Conservation (phyloP, 2,329 filamentous ascomycete genomes). For the Aureobasidium sp. region DNA sequence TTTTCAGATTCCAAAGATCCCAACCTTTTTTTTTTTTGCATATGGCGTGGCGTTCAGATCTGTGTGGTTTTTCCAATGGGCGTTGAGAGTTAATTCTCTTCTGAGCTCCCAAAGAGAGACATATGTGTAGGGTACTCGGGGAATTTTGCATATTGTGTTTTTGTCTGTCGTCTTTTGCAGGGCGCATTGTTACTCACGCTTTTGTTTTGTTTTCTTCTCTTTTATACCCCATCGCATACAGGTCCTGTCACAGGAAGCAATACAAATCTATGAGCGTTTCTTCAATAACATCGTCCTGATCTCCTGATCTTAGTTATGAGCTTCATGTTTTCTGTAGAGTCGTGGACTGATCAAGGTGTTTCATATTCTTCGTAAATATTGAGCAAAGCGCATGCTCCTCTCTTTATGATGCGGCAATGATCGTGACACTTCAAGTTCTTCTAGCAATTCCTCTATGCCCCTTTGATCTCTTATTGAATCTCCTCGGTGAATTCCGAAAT, state of each 20-base stretch:
- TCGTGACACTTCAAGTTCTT: not conserved
- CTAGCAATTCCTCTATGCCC: not conserved
- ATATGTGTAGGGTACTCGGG: not conserved
- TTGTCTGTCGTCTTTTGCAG: not conserved
- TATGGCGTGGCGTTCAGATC: slow-evolving; percentile 9
- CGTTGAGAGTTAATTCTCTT: not conserved
- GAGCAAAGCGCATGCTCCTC: not conserved
- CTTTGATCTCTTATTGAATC: not conserved
- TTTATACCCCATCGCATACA: slow-evolving; percentile 8
- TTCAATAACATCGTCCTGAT: not conserved
- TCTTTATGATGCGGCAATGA: not conserved
- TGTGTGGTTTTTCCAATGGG: not conserved
- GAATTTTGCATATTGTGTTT: not conserved
- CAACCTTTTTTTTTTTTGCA: not conserved
- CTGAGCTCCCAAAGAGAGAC: not conserved
- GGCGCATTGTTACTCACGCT: not conserved
- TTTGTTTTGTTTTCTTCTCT: not conserved
- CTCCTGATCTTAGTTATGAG: too few relatives aligned
- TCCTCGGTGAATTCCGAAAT: not conserved
- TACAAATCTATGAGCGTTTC: not conserved
- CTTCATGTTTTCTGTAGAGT: too few relatives aligned
- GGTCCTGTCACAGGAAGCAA: not conserved
- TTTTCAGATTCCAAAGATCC: not conserved
- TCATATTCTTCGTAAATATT: not conserved
- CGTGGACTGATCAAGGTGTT: not conserved